A percentile compares a stretch with the other conserved stretches of the same genome.
phyloP scores from a whole-genome alignment of 169 alveolate species.

The Plasmodium berghei region DNA sequence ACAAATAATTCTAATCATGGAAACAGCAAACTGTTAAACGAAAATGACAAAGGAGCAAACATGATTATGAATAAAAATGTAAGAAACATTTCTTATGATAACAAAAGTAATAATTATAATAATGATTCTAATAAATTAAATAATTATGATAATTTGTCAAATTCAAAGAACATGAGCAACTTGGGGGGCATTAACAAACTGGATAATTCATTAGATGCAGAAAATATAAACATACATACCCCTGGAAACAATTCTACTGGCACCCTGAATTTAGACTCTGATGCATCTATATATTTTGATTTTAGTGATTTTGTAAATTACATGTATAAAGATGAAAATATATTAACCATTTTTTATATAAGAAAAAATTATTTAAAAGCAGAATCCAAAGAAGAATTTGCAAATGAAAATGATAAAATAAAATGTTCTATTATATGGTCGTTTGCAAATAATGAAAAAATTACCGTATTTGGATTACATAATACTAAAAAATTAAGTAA shows the following conservation, averaged over 20 bases:
- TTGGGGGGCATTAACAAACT: not conserved
- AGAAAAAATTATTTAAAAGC: conserved; percentile 72
- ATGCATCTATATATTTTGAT: conserved; percentile 54
- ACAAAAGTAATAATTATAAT: conserved; percentile 28
- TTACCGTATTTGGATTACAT: conserved; percentile 54
- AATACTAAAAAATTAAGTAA: conserved; percentile 71
- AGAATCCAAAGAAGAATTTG: conserved; percentile 70
- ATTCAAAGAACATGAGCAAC: conserved; percentile 1
- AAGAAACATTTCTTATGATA: conserved; percentile 50
- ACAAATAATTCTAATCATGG: conserved; percentile 4
- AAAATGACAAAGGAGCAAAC: conserved; percentile 38
- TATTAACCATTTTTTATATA: conserved; percentile 66
- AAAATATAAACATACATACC: conserved; percentile 24
- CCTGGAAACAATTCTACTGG: not conserved
- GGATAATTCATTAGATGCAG: conserved; percentile 19
- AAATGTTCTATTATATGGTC: conserved; percentile 65
- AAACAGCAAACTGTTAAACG: conserved; percentile 6
- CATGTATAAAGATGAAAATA: conserved; percentile 76
- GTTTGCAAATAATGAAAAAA: conserved; percentile 62
- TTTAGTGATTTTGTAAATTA: conserved; percentile 57
- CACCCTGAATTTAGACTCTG: conserved; percentile 41
- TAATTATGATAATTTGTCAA: not conserved
- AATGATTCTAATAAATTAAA: conserved; percentile 19
- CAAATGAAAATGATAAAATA: conserved; percentile 62
- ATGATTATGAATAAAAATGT: conserved; percentile 7